Percentiles rank a stretch among this genome's conserved stretches.
phyloP scores from a whole-genome alignment of 2,329 filamentous ascomycete species.

The Hypoxylon sp. region DNA sequence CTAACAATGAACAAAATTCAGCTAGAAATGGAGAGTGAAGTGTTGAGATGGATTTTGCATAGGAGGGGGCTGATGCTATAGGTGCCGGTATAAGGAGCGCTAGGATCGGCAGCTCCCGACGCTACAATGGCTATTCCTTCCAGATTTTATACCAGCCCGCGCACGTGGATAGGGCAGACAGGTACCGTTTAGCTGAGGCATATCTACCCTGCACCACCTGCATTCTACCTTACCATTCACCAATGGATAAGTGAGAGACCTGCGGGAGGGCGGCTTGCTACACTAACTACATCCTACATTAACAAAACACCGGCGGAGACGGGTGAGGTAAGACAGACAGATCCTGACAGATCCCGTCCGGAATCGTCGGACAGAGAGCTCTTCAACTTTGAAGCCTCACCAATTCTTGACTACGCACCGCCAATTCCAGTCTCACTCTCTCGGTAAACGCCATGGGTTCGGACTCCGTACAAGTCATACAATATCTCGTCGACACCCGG shows the following conservation, averaged over 20 bases:
- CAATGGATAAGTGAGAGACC: not conserved
- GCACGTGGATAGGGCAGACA: constrained; percentile 1
- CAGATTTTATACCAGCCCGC: not conserved
- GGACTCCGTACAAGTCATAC: constrained; percentile 54
- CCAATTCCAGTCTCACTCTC: constrained; percentile 5
- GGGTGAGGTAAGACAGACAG: constrained; percentile 28
- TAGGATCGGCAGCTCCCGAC: constrained; percentile 25
- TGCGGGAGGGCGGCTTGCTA: not conserved
- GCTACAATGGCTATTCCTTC: not conserved
- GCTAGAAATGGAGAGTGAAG: too few relatives aligned
- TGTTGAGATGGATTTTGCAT: too few relatives aligned
- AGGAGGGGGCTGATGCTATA: too few relatives aligned
- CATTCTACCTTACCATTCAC: not conserved
- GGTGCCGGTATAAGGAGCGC: constrained; percentile 16
- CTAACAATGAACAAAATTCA: too few relatives aligned
- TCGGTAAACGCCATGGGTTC: constrained; percentile 39
- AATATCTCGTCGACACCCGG: constrained; percentile 70
- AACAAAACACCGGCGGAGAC: too few relatives aligned
- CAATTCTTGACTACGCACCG: constrained; percentile 1
- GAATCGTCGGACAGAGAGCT: not conserved
- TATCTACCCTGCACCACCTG: constrained; percentile 1
- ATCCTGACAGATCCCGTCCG: constrained; percentile 2
- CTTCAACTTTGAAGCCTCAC: not conserved
- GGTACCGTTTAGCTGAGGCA: not conserved
- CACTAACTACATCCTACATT: constrained; percentile 1